A percentile compares a stretch with the other conserved stretches of the same genome.
Conservation (phyloP, 192 early-diverging fungal genomes). For the Dissophora ornata region DNA sequence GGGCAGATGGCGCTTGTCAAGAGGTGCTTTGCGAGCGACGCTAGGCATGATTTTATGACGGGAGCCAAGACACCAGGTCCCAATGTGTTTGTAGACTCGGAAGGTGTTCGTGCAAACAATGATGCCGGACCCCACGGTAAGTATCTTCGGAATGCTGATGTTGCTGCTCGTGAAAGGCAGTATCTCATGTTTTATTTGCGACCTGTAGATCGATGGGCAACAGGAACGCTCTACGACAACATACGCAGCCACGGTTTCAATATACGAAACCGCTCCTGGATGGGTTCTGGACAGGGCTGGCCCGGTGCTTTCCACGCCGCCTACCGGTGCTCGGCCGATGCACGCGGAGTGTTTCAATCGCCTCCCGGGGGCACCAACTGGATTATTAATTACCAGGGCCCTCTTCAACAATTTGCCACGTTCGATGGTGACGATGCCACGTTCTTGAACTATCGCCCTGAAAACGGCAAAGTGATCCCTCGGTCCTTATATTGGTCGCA, state of each 20-base stretch:
- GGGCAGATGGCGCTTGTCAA: conserved; percentile 46
- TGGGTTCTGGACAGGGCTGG: conserved; percentile 51
- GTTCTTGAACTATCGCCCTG: not conserved
- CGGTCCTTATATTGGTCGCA: conserved; percentile 38
- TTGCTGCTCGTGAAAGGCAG: too few relatives aligned
- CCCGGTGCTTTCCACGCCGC: conserved; percentile 36
- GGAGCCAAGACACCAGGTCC: conserved; percentile 30
- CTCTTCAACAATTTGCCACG: not conserved
- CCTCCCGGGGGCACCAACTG: conserved; percentile 43
- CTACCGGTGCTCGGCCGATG: conserved; percentile 16
- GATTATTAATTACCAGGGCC: conserved; percentile 21
- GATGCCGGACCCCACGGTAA: conserved; percentile 47
- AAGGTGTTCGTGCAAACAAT: conserved; percentile 37
- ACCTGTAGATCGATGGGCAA: conserved; percentile 35
- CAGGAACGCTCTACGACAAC: conserved; percentile 40
- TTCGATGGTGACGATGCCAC: conserved; percentile 36
- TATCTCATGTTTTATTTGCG: too few relatives aligned
- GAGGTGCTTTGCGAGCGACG: conserved; percentile 28
- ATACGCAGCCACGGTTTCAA: conserved; percentile 21
- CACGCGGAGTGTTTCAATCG: conserved; percentile 18
- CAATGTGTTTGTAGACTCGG: conserved; percentile 49
- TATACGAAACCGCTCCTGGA: conserved; percentile 40
- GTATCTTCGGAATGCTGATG: too few relatives aligned
- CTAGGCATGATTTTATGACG: conserved; percentile 41
- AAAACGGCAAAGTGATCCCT: not conserved